Evolutionary conservation across 495 filamentous ascomycete species (phyloP).

Genomic region (Penicillium pulvis): DNA sequence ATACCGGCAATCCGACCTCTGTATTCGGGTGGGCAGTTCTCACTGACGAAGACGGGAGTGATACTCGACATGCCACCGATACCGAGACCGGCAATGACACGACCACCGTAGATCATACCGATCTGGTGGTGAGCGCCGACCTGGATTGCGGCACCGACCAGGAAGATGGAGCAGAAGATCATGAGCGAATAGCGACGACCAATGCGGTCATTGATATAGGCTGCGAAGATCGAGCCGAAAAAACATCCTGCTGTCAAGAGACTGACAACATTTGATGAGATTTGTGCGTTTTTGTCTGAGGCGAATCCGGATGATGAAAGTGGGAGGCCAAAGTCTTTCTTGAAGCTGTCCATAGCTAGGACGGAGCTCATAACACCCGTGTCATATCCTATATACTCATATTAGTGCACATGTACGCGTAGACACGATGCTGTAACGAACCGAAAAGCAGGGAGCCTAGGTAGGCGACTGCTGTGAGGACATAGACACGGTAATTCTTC

Average conservation of each 20-base stretch:
- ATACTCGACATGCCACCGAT: conserved; percentile 50
- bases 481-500: conserved; percentile 56
- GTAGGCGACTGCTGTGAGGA: conserved; percentile 56
- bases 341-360: conserved; percentile 56
- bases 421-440: conserved; percentile 15
- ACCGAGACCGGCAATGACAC: conserved; percentile 45
- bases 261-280: conserved; percentile 61
- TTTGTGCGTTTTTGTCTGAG: conserved; percentile 38
- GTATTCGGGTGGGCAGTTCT: conserved; percentile 43
- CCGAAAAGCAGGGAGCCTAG: conserved; percentile 56
- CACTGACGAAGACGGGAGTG: conserved; percentile 53
- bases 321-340: conserved; percentile 55
- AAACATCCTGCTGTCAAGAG: conserved; percentile 67
- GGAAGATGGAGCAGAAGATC: conserved; percentile 57
- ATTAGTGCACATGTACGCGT: background rate
- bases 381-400: conserved; percentile 46
- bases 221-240: conserved; percentile 65
- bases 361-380: conserved; percentile 63
- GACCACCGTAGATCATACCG: conserved; percentile 43
- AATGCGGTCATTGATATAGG: conserved; percentile 56
- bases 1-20: conserved; percentile 47
- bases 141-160: conserved; percentile 66
- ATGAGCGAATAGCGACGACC: conserved; percentile 61
- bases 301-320: conserved; percentile 32
- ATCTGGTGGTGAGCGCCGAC: conserved; percentile 43